phyloP scores from a whole-genome alignment of 2,329 filamentous ascomycete genomes.

The Arthrobotrys megalospora region DNA sequence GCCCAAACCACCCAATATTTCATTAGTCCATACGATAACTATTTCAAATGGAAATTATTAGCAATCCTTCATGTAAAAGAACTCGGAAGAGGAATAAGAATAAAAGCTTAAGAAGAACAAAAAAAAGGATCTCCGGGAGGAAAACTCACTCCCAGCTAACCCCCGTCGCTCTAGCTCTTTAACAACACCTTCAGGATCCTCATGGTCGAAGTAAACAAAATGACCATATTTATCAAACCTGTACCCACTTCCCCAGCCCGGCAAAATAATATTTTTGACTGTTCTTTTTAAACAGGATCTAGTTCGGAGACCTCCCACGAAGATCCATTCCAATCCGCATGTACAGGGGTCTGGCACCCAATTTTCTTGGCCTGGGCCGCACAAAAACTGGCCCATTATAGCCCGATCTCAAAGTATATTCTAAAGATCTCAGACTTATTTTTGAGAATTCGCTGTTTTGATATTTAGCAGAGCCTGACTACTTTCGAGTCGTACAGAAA shows the following conservation, averaged over 20 bases:
- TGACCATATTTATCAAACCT: not conserved
- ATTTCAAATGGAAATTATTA: too few species aligned
- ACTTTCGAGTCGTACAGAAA: too few species aligned
- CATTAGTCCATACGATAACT: constrained; percentile 9
- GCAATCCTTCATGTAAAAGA: too few species aligned
- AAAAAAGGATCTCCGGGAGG: not conserved
- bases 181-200: not conserved
- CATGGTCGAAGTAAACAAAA: not conserved
- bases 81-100: too few species aligned
- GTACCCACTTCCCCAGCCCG: not conserved
- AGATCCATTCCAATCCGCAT: not conserved
- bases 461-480: too few species aligned
- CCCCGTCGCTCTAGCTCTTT: not conserved
- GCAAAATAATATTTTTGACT: not conserved
- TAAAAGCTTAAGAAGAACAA: too few species aligned
- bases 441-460: too few species aligned
- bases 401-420: too few species aligned
- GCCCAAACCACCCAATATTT: not conserved
- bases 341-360: not conserved
- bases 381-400: constrained; percentile 11
- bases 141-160: constrained; percentile 5
- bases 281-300: not conserved
- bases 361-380: not conserved
- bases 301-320: not conserved
- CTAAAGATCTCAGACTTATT: too few species aligned